phyloP scores from a whole-genome alignment of 2,329 filamentous ascomycete genomes.

The Pseudocercospora fijiensis region DNA sequence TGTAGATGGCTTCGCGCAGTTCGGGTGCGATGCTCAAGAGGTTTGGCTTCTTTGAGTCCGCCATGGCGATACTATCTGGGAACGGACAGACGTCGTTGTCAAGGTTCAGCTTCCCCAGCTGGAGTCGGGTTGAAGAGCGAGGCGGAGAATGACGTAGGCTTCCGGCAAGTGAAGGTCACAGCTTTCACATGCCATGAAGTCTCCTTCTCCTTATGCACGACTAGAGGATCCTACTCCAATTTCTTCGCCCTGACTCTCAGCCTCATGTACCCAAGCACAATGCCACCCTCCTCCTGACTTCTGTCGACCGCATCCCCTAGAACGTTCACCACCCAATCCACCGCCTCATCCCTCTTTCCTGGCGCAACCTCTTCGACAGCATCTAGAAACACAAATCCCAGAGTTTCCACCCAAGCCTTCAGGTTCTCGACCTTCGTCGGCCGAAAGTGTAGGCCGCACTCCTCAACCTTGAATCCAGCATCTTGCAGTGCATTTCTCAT shows the following conservation, averaged over 20 bases:
- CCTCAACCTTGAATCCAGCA: slow-evolving; percentile 46
- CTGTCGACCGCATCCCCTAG: slow-evolving; percentile 56
- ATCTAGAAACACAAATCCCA: slow-evolving; percentile 58
- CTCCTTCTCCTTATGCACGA: not conserved
- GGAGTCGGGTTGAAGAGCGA: not conserved
- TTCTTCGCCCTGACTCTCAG: slow-evolving; percentile 2
- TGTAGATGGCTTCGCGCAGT: not conserved
- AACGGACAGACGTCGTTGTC: not conserved
- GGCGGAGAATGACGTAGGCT: not conserved
- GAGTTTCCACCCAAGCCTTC: slow-evolving; percentile 64
- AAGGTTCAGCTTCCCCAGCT: not conserved
- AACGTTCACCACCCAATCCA: slow-evolving; percentile 56
- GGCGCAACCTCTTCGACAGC: slow-evolving; percentile 47
- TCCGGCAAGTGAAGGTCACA: not conserved
- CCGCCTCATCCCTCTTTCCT: slow-evolving; percentile 52
- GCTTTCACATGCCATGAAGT: not conserved
- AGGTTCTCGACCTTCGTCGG: slow-evolving; percentile 58
- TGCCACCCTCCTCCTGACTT: slow-evolving; percentile 46
- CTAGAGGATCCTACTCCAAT: not conserved
- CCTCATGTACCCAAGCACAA: slow-evolving; percentile 5
- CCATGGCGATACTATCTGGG: not conserved
- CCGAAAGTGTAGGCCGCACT: slow-evolving; percentile 62
- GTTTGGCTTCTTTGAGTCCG: not conserved
- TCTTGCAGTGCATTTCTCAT: slow-evolving; percentile 43
- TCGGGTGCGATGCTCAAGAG: not conserved